Percentiles rank a stretch among this genome's conserved stretches.
Evolutionary conservation across 2,329 filamentous ascomycete species (phyloP).

Genomic region (Beauveria varroae): DNA sequence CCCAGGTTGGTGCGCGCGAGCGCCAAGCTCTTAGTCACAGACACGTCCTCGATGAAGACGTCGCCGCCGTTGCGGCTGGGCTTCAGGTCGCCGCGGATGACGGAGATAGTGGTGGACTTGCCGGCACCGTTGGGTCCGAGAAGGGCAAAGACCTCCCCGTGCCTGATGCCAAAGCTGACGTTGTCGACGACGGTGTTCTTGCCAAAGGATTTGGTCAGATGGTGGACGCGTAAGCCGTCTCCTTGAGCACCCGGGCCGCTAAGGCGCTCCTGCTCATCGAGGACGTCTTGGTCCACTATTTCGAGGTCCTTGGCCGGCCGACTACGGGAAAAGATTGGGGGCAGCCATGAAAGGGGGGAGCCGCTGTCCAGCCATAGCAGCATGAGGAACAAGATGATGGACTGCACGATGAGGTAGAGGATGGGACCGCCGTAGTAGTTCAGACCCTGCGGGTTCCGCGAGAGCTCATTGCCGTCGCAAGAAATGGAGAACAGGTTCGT

Average conservation of each 20-base stretch:
- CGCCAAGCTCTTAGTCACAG: constrained; percentile 64
- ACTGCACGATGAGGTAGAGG: constrained; percentile 71
- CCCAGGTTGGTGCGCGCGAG: constrained; percentile 70
- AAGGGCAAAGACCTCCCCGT: constrained; percentile 79
- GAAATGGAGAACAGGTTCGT: constrained; percentile 79
- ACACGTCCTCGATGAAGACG: constrained; percentile 70
- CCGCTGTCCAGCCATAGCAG: constrained; percentile 79
- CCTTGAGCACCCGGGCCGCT: constrained; percentile 29
- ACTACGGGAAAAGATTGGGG: constrained; percentile 31
- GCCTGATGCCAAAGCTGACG: constrained; percentile 72
- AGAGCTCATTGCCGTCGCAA: constrained; percentile 58
- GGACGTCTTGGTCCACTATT: constrained; percentile 51
- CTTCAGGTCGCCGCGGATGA: constrained; percentile 81
- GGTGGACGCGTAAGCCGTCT: constrained; percentile 69
- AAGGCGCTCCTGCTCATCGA: constrained; percentile 56
- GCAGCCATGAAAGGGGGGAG: constrained; percentile 48
- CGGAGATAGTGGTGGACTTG: constrained; percentile 81
- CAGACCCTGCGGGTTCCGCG: constrained; percentile 62
- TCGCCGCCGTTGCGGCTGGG: constrained; percentile 67
- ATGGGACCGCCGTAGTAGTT: constrained; percentile 77
- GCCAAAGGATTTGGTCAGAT: constrained; percentile 74
- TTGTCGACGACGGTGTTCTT: constrained; percentile 77
- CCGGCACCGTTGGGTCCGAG: constrained; percentile 88
- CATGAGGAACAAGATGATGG: constrained; percentile 59
- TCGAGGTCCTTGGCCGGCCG: constrained; percentile 18